Conservation (phyloP, 2,329 filamentous ascomycete genomes). For the Cytospora piceae region DNA sequence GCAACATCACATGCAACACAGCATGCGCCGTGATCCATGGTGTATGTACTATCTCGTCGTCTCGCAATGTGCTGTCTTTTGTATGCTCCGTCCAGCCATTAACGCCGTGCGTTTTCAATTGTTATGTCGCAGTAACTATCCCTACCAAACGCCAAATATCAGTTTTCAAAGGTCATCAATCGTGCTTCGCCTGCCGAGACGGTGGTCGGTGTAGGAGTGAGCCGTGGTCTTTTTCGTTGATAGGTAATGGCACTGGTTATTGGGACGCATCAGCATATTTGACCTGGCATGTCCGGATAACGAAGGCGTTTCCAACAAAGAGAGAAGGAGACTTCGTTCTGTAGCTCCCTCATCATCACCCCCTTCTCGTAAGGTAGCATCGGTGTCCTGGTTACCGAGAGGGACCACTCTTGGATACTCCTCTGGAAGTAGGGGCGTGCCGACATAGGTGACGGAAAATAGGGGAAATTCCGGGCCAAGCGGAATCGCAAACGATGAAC, state of each 20-base stretch:
- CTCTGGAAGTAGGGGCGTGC: background rate
- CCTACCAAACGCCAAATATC: background rate
- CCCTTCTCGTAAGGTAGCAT: background rate
- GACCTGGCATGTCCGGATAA: background rate
- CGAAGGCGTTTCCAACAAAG: background rate
- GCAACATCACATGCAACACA: constrained; percentile 1
- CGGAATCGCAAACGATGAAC: constrained; percentile 3
- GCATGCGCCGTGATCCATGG: background rate
- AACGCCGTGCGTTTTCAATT: constrained; percentile 3
- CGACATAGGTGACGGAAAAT: background rate
- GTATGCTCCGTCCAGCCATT: background rate
- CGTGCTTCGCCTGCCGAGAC: constrained; percentile 25
- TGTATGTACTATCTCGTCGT: background rate
- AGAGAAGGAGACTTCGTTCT: background rate
- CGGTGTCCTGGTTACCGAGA: background rate
- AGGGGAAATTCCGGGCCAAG: background rate
- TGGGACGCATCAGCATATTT: constrained; percentile 18
- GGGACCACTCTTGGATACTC: no score
- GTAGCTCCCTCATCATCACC: background rate
- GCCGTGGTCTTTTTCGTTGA: constrained; percentile 23
- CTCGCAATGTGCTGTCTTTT: background rate
- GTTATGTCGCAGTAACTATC: background rate
- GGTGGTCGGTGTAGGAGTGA: constrained; percentile 16
- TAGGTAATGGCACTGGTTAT: constrained; percentile 12
- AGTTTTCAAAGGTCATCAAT: constrained; percentile 8